Evolutionary conservation across 371 early-diverging fungal species (phyloP), one percentile per base, ranked within the genome.

Genomic region (Rhizopus stolonifer): DNA sequence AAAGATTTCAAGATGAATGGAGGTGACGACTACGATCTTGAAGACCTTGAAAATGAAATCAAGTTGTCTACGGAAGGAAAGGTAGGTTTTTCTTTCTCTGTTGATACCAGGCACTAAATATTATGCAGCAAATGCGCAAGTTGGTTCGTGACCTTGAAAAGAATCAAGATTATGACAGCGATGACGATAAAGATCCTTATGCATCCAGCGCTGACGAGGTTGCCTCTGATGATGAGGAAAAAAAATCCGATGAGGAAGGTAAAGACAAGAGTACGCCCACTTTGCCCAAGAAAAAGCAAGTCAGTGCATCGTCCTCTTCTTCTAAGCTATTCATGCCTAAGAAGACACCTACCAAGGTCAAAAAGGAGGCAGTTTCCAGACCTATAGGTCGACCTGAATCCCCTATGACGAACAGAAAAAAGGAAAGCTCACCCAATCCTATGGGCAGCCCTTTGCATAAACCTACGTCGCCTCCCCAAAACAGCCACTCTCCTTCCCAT

Each of bases 141-240:
- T 71, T 84, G 3, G 80, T 93, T 39, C 75, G 81, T 46, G 86
- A 87, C 53, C 65, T 84, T 40, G 89, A 90, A 56, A 81, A 86
- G 60, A 85, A 85, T 56, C 72, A 71, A 15, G 85, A 74, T 2
- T 90, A 91, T 56, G 90, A 86, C 22, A 86, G 86, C 40, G 90
- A 90, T 46, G 82, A 83, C 26, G 90, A 90, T 23, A 85, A 84
- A 8, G 80, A 84, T 61, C 88, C 89, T 2, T 91, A 90, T 73
- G 83, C 83, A 4, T 78, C 82, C 3, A 78, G 84, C 68, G 76
- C 79, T 31, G 71, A 78, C 22, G 81, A 79, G 44, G 65, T 65
- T 23, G 66, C 67, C 15, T 65, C 71, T 14, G 74, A 69, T 8
- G 58, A 66, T 9, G 42, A 42, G 0, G 63, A 75, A 26, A 46